A percentile compares a stretch with the other conserved stretches of the same genome.
phyloP scores from a whole-genome alignment of 2,329 filamentous ascomycete species.

The Aureobasidium sp. region DNA sequence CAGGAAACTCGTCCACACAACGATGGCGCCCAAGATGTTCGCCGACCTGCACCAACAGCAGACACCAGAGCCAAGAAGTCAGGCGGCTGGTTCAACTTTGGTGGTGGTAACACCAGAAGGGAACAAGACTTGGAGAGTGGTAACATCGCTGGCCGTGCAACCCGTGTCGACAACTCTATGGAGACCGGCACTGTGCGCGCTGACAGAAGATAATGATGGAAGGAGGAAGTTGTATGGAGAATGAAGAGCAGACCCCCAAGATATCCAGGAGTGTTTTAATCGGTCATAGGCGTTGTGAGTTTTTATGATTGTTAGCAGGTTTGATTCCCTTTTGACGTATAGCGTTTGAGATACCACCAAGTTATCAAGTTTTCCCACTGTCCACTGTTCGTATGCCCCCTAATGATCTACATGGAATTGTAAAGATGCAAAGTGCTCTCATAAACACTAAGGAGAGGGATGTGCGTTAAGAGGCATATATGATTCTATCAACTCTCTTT shows the following conservation, averaged over 20 bases:
- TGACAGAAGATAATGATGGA: neutral
- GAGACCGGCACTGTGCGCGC: constrained; percentile 7
- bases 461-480: too few species aligned
- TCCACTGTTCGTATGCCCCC: too few species aligned
- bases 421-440: too few species aligned
- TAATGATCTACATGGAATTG: too few species aligned
- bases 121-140: constrained; percentile 13
- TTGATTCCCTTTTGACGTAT: neutral
- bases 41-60: neutral
- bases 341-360: constrained; percentile 3
- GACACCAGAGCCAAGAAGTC: neutral
- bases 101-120: constrained; percentile 7
- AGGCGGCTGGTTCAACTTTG: constrained; percentile 7
- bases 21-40: constrained; percentile 3
- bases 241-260: neutral
- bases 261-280: neutral
- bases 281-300: neutral
- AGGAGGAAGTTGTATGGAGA: neutral
- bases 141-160: neutral
- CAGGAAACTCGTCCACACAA: neutral
- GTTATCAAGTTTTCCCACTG: neutral
- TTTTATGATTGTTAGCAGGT: too few species aligned
- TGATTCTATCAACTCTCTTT: too few species aligned
- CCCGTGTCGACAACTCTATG: neutral
- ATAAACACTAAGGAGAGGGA: too few species aligned